Evolutionary conservation across 345 rosid species (phyloP).

Genomic region (thale cress (Arabidopsis thaliana)): TAIR10.1 NC_003075.7:2759001-2759500

Average conservation of each 20-base stretch:
- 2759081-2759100: conserved; percentile 52
- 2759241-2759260: conserved; percentile 8
- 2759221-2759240: neutral
- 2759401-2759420: neutral
- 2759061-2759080: conserved; percentile 54
- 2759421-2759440: neutral
- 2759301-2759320: conserved; percentile 49
- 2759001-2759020: conserved; percentile 17
- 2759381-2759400: conserved; percentile 13
- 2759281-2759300: conserved; percentile 29
- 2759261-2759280: conserved; percentile 17
- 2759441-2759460: neutral
- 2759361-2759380: conserved; percentile 57
- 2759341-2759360: conserved; percentile 39
- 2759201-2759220: neutral
- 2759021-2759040: conserved; percentile 15
- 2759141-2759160: neutral
- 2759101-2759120: conserved; percentile 46
- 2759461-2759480: conserved; percentile 18
- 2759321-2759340: conserved; percentile 27
- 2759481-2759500: conserved; percentile 17
- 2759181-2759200: neutral
- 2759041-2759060: conserved; percentile 51
- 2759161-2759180: neutral
- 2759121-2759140: neutral